phyloP scores from a whole-genome alignment of 176 grass and related monocot species.

The Oryza glumipatula region DNA sequence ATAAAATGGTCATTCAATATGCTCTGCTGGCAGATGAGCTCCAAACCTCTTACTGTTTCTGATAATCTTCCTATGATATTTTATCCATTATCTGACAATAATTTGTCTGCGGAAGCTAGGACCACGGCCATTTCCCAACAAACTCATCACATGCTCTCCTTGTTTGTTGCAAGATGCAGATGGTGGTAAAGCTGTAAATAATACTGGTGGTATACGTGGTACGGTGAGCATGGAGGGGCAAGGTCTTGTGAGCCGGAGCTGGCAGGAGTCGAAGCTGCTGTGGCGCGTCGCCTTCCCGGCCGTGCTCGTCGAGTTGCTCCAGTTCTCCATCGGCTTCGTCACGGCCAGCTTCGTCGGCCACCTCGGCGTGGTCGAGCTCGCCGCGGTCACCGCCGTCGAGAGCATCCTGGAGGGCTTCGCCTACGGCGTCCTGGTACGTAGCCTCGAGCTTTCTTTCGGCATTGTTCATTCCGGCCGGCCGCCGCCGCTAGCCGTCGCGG shows the following conservation, averaged over 20 bases:
- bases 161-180: not conserved
- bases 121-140: not conserved
- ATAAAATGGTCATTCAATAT: not conserved
- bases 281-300: constrained; percentile 63
- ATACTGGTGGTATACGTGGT: not conserved
- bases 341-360: constrained; percentile 66
- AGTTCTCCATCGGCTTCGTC: constrained; percentile 72
- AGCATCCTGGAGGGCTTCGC: constrained; percentile 61
- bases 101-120: not conserved
- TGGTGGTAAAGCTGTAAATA: not conserved
- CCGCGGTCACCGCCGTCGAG: constrained; percentile 59
- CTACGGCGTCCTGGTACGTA: constrained; percentile 50
- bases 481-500: not conserved
- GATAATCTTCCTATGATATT: not conserved
- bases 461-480: no score
- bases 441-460: no score
- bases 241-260: constrained; percentile 12
- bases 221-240: not conserved
- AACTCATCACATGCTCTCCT: not conserved
- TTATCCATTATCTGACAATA: not conserved
- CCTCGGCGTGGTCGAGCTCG: constrained; percentile 64
- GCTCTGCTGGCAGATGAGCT: not conserved
- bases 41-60: not conserved
- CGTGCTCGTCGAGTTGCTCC: constrained; percentile 64
- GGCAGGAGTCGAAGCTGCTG: constrained; percentile 59